Evolutionary conservation across 139 green algal genomes (phyloP).

Genomic region (Volvox africanus): DNA sequence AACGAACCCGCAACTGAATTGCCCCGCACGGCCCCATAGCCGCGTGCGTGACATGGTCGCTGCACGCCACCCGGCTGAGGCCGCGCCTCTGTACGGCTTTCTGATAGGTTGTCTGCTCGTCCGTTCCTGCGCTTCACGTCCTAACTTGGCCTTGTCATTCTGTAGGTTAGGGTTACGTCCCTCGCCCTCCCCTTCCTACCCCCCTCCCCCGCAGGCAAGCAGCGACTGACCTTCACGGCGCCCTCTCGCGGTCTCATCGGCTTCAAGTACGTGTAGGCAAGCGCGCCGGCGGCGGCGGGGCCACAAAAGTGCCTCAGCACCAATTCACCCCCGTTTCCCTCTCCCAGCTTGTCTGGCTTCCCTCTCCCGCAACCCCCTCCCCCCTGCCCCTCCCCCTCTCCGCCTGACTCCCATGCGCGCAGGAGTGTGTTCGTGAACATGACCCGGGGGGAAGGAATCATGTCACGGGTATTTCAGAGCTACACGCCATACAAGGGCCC

Average conservation of each 20-base stretch:
- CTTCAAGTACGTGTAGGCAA: conserved; percentile 15
- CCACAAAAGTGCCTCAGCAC: not conserved
- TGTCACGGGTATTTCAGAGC: conserved; percentile 81
- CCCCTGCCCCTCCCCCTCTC: not conserved
- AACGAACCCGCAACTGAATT: no score
- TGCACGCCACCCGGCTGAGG: no score
- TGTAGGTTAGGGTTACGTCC: not conserved
- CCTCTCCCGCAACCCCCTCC: not conserved
- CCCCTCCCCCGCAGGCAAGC: conserved; percentile 55
- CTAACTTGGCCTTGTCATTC: no score
- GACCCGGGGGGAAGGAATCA: conserved; percentile 83
- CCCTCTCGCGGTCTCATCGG: conserved; percentile 77
- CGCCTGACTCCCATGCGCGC: conserved; percentile 60
- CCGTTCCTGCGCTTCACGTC: no score
- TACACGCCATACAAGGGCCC: conserved; percentile 67
- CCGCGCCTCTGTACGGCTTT: no score
- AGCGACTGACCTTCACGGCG: conserved; percentile 76
- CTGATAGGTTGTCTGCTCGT: no score
- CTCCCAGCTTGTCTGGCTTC: not conserved
- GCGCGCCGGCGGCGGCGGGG: no score
- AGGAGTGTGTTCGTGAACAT: conserved; percentile 78
- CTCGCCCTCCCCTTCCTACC: no score
- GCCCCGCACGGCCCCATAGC: no score
- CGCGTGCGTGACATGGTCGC: no score
- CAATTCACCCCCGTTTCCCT: not conserved